Conservation (phyloP, 2,329 filamentous ascomycete species). For the Cytospora paraplurivora region DNA sequence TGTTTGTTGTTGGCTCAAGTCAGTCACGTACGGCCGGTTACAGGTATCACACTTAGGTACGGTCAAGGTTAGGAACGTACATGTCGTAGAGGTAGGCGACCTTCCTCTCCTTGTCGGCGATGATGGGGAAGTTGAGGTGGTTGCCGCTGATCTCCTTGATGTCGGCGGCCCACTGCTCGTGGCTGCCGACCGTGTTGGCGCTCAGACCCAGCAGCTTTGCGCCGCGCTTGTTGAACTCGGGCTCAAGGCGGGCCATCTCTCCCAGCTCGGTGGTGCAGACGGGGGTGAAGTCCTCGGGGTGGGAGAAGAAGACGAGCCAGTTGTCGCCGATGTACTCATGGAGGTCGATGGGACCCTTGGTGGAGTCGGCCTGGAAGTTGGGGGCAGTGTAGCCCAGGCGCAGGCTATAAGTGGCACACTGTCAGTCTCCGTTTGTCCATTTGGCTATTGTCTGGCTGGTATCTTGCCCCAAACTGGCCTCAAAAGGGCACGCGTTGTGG, state of each 20-base stretch:
- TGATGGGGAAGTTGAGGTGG: slow-evolving; percentile 75
- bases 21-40: neutral
- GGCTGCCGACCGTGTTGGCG: slow-evolving; percentile 82
- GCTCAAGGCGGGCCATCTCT: slow-evolving; percentile 85
- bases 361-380: slow-evolving; percentile 84
- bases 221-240: slow-evolving; percentile 82
- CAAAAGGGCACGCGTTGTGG: neutral
- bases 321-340: slow-evolving; percentile 78
- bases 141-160: slow-evolving; percentile 77
- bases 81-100: slow-evolving; percentile 79
- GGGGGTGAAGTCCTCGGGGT: slow-evolving; percentile 89
- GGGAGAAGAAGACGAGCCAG: slow-evolving; percentile 83
- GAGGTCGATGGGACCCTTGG: slow-evolving; percentile 76
- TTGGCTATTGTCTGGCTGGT: no score
- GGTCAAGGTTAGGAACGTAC: slow-evolving; percentile 46
- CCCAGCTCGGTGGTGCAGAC: slow-evolving; percentile 96
- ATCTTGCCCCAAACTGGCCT: no score
- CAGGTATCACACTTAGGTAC: neutral
- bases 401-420: slow-evolving; percentile 46
- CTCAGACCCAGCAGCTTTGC: slow-evolving; percentile 91
- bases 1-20: slow-evolving; percentile 35
- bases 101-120: slow-evolving; percentile 77
- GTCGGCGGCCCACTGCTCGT: slow-evolving; percentile 89
- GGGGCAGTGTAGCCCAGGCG: slow-evolving; percentile 70
- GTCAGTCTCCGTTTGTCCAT: neutral